phyloP scores from a whole-genome alignment of 2,329 filamentous ascomycete genomes.

The Camillea tinctor region DNA sequence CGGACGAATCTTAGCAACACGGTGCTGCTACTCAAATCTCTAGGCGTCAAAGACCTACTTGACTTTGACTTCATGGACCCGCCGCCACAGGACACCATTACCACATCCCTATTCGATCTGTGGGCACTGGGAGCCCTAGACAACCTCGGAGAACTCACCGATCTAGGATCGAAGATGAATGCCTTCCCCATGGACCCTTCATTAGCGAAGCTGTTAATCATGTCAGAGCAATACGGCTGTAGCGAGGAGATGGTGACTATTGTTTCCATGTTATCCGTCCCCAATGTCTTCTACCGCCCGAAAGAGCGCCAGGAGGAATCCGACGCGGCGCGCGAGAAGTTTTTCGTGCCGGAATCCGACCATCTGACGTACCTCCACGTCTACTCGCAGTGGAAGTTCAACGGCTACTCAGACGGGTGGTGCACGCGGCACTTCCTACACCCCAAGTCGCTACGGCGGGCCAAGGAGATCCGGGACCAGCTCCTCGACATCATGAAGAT shows the following conservation, averaged over 20 bases:
- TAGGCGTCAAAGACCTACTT: slow-evolving; percentile 89
- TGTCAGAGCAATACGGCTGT: slow-evolving; percentile 83
- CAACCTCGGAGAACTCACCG: slow-evolving; percentile 88
- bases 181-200: slow-evolving; percentile 98
- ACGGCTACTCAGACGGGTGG: slow-evolving; percentile 88
- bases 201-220: slow-evolving; percentile 91
- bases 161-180: slow-evolving; percentile 88
- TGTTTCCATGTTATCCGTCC: slow-evolving; percentile 95
- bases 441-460: slow-evolving; percentile 86
- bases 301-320: slow-evolving; percentile 97
- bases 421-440: slow-evolving; percentile 92
- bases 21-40: slow-evolving; percentile 87
- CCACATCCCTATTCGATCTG: slow-evolving; percentile 93
- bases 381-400: slow-evolving; percentile 91
- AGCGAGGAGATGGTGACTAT: slow-evolving; percentile 98
- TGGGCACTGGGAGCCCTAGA: slow-evolving; percentile 94
- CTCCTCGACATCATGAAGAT: slow-evolving; percentile 90
- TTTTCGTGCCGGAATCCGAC: slow-evolving; percentile 97
- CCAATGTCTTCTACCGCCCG: slow-evolving; percentile 93
- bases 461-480: slow-evolving; percentile 92
- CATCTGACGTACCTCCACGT: slow-evolving; percentile 95
- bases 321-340: slow-evolving; percentile 92
- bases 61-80: slow-evolving; percentile 99
- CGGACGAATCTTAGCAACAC: slow-evolving; percentile 95
- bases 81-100: slow-evolving; percentile 95